Base-by-base conservation (phyloP, 148 eudicot species). In the Amaranthus cruentus region DNA sequence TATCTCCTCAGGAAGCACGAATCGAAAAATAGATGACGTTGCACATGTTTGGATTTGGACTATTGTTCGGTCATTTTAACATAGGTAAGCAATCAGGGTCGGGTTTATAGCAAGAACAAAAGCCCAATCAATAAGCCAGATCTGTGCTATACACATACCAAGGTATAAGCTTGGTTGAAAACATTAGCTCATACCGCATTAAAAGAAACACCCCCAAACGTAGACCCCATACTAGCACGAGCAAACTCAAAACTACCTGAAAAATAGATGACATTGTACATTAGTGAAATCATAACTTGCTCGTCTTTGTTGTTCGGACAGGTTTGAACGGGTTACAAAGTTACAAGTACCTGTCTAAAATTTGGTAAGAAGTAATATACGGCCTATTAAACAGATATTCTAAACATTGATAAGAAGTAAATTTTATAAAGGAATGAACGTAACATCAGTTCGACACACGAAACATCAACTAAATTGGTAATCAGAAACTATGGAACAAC, bases 221-320 rank as follows among this genome's bases (percentile, higher is more conserved):
- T 81, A 91, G 88, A 74, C 98, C 98, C 98, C 98, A 95, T 75
- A 90, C 10, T 49, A 87, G 84, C 58, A 86, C 96, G 47, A 95
- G 84, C 76, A 77, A 63, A 46, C 85, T 82, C 84, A 95, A 75
- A 77, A 91, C 86, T 72, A 91, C 84, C 98, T 95, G 85, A 59
- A 82, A 75, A 63, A 57, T 54, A 56, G 55, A 48, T 51, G 38
- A 28, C 10, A 66, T 28, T 11, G 49, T 47, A 70, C 13, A 42
- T 48, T 67, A 62, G 43, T 53, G 58, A 28, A 61, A 6, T 51
- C 69, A 51, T 2, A 55, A 56, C 38, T 28, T 28, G 38, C 38
- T 28, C 38, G 1, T 28, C 1, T 28, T 28, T 28, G 1, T 28
- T 2, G 38, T 28, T 28, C 0, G 38, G 38, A 28, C 38, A 28